Base-by-base conservation (phyloP, 2,329 filamentous ascomycete genomes). In the Xylaria sp. region DNA sequence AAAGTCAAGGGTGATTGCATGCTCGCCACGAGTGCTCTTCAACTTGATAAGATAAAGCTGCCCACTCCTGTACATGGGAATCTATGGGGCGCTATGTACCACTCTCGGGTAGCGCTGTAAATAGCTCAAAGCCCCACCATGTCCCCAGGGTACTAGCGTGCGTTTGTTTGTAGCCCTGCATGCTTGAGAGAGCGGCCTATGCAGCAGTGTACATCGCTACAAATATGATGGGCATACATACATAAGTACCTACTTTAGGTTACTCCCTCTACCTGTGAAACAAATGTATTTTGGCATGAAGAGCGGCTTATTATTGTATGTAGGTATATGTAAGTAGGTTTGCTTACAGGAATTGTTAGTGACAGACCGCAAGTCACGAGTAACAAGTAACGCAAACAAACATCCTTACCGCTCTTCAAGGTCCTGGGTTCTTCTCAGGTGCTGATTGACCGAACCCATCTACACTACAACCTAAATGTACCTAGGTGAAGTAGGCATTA, bases 11-110 rank as follows among this genome's bases (percentile, higher is more conserved):
- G 3, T 39, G 32, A 2, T 57, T 20, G n/a, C 8, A 12, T 39
- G n/a, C 8, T 37, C 20, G 25, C 37, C 13, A 39, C 50, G 23
- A 25, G 23, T 25, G 23, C 23, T 25, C 23, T 25, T 44, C 34
- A 7, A 13, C 32, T 65, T 55, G 71, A 73, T 74, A 74, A 76
- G 74, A 74, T 76, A 74, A 73, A 75, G 70, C 69, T 72, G 34
- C 15, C 48, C 46, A 44, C 20, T 18, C 46, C 46, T 48, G 1
- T 23, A 18, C 28, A 28, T 28, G 28, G 5, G 28, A 28, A 28
- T 28, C 69, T 72, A 46, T 10, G 34, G 34, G 34, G 34, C 34
- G 34, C 34, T 37, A 37, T 37, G 34, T 37, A 28, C 28, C 28
- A 28, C 3, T 28, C 28, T 28, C 28, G 28, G 28, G 28, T 28